These are phyloP conservation scores for Plantago rigida DNA, from an alignment of 305 asterid species.

Conservation along the genomic window DNA sequence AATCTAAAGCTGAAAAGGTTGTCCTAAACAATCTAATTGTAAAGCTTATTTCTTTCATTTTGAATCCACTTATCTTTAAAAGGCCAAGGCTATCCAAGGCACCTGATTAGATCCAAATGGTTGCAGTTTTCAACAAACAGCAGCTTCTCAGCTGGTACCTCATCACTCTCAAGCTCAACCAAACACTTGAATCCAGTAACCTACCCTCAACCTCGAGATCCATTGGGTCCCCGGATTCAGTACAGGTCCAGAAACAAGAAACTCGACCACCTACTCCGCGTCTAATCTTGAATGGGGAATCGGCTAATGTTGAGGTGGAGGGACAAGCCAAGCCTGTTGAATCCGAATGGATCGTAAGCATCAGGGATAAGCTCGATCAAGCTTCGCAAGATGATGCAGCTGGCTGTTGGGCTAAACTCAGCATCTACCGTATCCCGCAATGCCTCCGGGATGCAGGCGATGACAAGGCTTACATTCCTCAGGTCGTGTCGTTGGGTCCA, in stretches of 20 bases:
- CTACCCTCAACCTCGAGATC: constrained; percentile 41
- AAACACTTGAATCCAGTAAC: constrained; percentile 51
- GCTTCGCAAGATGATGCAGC: constrained; percentile 56
- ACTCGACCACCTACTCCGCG: constrained; percentile 26
- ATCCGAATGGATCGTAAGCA: constrained; percentile 60
- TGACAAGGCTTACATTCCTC: constrained; percentile 62
- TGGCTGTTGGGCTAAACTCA: constrained; percentile 58
- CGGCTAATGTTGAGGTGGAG: constrained; percentile 15
- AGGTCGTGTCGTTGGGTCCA: constrained; percentile 58
- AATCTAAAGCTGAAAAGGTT: no score
- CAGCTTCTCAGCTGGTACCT: constrained; percentile 77
- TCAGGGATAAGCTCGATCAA: constrained; percentile 56
- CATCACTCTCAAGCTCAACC: constrained; percentile 68
- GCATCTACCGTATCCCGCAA: constrained; percentile 59
- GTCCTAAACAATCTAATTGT: no score
- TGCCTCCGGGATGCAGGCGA: constrained; percentile 46
- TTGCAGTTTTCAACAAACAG: constrained; percentile 72
- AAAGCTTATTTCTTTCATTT: no score
- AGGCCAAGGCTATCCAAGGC: no score
- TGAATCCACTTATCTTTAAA: no score
- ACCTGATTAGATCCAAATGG: constrained; percentile 36
- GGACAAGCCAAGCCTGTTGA: constrained; percentile 22
- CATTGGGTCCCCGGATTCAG: constrained; percentile 29
- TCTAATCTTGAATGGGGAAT: constrained; percentile 21
- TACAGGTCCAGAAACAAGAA: constrained; percentile 25